phyloP scores from a whole-genome alignment of 306 rosid species.

The Cajanus cajan region DNA sequence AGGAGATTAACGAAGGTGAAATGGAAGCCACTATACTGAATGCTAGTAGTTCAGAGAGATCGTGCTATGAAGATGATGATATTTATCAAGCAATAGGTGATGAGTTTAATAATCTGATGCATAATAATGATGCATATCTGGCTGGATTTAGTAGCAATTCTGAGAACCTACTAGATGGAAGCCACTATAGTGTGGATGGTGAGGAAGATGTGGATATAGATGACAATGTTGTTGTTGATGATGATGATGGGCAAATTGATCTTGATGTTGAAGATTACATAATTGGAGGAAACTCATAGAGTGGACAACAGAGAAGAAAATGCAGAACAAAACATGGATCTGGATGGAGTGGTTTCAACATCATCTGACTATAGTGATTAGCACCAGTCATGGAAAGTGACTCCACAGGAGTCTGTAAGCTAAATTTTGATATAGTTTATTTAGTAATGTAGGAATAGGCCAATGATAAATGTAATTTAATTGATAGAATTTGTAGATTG shows the following conservation, averaged over 20 bases:
- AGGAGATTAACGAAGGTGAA: slow-evolving; percentile 35
- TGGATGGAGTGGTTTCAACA: slow-evolving; percentile 25
- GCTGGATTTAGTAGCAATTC: slow-evolving; percentile 39
- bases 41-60: slow-evolving; percentile 44
- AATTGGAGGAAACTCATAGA: slow-evolving; percentile 37
- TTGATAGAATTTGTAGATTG: slow-evolving; percentile 8
- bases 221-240: neutral
- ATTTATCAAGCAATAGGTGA: slow-evolving; percentile 38
- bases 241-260: slow-evolving; percentile 31
- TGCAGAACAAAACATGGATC: slow-evolving; percentile 32
- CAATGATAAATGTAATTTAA: neutral
- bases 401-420: neutral
- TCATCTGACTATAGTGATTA: slow-evolving; percentile 51
- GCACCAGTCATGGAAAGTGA: neutral
- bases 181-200: slow-evolving; percentile 34
- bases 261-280: slow-evolving; percentile 44
- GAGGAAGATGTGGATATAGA: slow-evolving; percentile 32
- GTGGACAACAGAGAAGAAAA: slow-evolving; percentile 35
- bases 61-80: slow-evolving; percentile 42
- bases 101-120: slow-evolving; percentile 40
- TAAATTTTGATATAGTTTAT: slow-evolving; percentile 8
- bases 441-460: slow-evolving; percentile 20
- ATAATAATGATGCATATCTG: slow-evolving; percentile 32
- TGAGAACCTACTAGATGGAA: slow-evolving; percentile 26
- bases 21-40: slow-evolving; percentile 34